Conservation (phyloP, 192 early-diverging fungal species). For the Coemansia sp. region DNA sequence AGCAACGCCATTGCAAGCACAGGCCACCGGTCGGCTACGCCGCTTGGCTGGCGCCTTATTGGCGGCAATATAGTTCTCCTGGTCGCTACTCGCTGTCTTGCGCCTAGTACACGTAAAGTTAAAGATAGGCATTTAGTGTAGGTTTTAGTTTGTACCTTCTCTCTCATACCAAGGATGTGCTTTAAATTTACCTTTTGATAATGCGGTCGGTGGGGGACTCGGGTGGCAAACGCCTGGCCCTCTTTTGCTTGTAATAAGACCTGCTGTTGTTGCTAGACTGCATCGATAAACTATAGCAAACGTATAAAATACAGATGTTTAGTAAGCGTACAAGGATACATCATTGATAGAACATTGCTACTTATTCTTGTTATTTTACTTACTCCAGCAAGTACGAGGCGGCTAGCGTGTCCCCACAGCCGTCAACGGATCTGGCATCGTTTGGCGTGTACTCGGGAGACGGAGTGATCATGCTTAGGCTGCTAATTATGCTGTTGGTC, state of each 20-base stretch:
- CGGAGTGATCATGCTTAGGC: conserved; percentile 23
- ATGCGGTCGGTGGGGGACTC: conserved; percentile 18
- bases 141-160: not conserved
- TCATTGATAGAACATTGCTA: not conserved
- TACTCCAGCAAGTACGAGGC: conserved; percentile 8
- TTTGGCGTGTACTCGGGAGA: conserved; percentile 16
- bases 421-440: not conserved
- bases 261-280: not conserved
- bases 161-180: not conserved
- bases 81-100: conserved; percentile 6
- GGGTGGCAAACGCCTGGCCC: not conserved
- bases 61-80: not conserved
- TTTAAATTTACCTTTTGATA: conserved; percentile 10
- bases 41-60: not conserved
- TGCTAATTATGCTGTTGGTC: conserved; percentile 15
- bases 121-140: not conserved
- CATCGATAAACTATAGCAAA: not conserved
- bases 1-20: not conserved
- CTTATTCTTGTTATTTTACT: not conserved
- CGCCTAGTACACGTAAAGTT: conserved; percentile 4
- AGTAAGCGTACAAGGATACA: not conserved
- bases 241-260: not conserved
- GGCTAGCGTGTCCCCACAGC: conserved; percentile 21
- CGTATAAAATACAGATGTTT: no score
- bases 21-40: not conserved